Percentiles rank a stretch among this genome's conserved stretches.
These are phyloP conservation scores for Heimioporus sp. DNA, from an alignment of 768 basidiomycete species.

Conservation along the genomic window DNA sequence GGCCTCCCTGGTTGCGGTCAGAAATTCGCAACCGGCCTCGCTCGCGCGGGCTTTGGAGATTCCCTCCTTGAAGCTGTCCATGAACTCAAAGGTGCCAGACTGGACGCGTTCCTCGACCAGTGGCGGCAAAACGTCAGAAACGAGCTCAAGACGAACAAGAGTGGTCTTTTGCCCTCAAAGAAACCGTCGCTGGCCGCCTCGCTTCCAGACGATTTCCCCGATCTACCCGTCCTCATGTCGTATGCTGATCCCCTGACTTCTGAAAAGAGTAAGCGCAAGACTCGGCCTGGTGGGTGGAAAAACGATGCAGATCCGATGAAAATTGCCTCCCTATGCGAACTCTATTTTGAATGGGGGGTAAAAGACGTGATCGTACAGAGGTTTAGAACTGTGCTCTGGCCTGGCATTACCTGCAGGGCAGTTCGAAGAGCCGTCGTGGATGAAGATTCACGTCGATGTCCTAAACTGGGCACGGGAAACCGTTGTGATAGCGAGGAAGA, in stretches of 20 bases:
- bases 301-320: slow-evolving; percentile 66
- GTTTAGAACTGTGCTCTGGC: slow-evolving; percentile 83
- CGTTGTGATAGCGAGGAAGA: neutral
- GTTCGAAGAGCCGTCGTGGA: slow-evolving; percentile 64
- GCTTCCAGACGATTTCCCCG: slow-evolving; percentile 67
- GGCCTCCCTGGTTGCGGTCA: slow-evolving; percentile 69
- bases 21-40: slow-evolving; percentile 72
- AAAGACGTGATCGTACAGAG: slow-evolving; percentile 79
- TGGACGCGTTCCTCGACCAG: slow-evolving; percentile 51
- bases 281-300: slow-evolving; percentile 43
- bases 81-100: slow-evolving; percentile 40
- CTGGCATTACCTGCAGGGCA: slow-evolving; percentile 65
- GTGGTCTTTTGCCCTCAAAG: slow-evolving; percentile 62
- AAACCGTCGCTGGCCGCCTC: slow-evolving; percentile 59
- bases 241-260: slow-evolving; percentile 80
- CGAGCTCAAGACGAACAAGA: slow-evolving; percentile 70
- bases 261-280: slow-evolving; percentile 42
- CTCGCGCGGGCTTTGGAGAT: slow-evolving; percentile 79
- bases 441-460: slow-evolving; percentile 32
- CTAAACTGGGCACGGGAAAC: neutral
- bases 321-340: slow-evolving; percentile 79
- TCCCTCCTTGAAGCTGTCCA: slow-evolving; percentile 58
- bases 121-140: slow-evolving; percentile 65
- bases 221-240: slow-evolving; percentile 68
- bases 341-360: slow-evolving; percentile 92